Evolutionary conservation across 129 eudicot species (phyloP).

Genomic region (Lactuca saligna): DNA sequence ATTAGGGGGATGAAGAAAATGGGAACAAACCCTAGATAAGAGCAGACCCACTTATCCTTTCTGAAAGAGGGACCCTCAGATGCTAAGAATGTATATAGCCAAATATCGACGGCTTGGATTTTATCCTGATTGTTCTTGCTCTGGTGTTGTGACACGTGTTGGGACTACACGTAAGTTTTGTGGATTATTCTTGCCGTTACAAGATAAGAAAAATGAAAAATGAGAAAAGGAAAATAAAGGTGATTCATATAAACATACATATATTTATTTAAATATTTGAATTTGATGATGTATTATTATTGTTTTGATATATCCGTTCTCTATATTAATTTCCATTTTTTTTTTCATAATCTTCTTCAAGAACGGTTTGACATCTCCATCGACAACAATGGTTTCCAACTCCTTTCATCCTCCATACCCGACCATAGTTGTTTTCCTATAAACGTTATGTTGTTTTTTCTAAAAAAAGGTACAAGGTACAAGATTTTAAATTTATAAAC

Average conservation of each 20-base stretch:
- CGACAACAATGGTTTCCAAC: not conserved
- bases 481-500: not conserved
- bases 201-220: not conserved
- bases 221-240: not conserved
- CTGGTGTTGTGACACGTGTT: constrained; percentile 16
- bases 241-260: not conserved
- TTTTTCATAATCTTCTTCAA: not conserved
- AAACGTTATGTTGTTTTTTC: no score
- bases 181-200: constrained; percentile 15
- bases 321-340: no score
- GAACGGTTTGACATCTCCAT: not conserved
- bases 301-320: no score
- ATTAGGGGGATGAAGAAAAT: not conserved
- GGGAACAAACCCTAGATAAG: constrained; percentile 38
- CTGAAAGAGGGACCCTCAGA: constrained; percentile 22
- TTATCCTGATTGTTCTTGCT: constrained; percentile 1
- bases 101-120: constrained; percentile 22
- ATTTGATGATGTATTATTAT: no score
- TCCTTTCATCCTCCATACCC: not conserved
- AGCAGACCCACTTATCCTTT: constrained; percentile 38
- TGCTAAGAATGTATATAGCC: not conserved
- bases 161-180: constrained; percentile 2
- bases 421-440: not conserved
- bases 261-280: not conserved
- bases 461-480: no score